These are phyloP conservation scores for Colletotrichum lindemuthianum DNA, from an alignment of 2,329 filamentous ascomycete genomes.

Conservation along the genomic window DNA sequence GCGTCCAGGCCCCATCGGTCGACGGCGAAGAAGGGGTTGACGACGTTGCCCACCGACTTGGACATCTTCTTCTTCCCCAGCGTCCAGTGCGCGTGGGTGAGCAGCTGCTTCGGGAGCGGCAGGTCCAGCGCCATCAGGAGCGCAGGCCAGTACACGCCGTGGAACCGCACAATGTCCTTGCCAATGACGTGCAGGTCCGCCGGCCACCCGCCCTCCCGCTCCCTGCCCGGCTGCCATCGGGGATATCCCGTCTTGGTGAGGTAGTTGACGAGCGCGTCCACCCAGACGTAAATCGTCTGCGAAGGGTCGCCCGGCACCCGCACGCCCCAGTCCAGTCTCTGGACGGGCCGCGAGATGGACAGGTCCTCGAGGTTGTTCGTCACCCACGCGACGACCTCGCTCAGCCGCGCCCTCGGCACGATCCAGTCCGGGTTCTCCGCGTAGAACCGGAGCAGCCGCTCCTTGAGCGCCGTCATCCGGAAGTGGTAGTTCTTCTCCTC, in stretches of 20 bases:
- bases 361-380: constrained; percentile 83
- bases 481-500: constrained; percentile 97
- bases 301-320: constrained; percentile 83
- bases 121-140: constrained; percentile 90
- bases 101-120: constrained; percentile 79
- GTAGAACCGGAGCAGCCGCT: constrained; percentile 84
- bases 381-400: constrained; percentile 82
- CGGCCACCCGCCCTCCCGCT: constrained; percentile 79
- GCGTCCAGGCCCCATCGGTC: constrained; percentile 88
- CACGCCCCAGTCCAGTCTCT: constrained; percentile 87
- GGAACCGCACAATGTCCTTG: constrained; percentile 96
- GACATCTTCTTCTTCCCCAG: constrained; percentile 94
- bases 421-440: constrained; percentile 81
- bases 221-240: constrained; percentile 72
- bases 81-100: constrained; percentile 96
- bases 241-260: constrained; percentile 89
- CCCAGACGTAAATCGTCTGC: constrained; percentile 98
- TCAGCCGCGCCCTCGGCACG: constrained; percentile 76
- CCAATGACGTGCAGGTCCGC: constrained; percentile 92
- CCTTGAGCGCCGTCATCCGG: constrained; percentile 82
- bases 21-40: constrained; percentile 92
- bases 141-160: constrained; percentile 98
- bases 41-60: constrained; percentile 93
- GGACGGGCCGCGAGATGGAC: constrained; percentile 84
- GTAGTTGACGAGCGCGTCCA: constrained; percentile 96